Conservation (phyloP, 805 yeast species). For the Candida ulmi region DNA sequence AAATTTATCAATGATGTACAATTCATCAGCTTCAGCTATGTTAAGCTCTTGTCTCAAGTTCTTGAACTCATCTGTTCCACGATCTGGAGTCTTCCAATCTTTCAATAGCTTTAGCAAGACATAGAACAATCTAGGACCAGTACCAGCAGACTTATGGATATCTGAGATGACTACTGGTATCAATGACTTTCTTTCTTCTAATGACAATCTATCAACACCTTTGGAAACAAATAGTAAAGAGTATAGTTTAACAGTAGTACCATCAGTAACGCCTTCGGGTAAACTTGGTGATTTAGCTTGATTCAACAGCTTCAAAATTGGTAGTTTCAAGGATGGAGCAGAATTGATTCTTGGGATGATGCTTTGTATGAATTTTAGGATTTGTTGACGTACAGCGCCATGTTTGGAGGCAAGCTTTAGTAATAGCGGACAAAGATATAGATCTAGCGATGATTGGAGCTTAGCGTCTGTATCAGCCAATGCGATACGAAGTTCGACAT, state of each 20-base stretch:
- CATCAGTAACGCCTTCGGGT: constrained; percentile 31
- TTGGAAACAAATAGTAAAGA: constrained; percentile 61
- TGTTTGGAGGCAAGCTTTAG: constrained; percentile 73
- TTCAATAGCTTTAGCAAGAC: constrained; percentile 50
- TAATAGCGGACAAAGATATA: constrained; percentile 71
- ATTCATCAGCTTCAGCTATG: constrained; percentile 35
- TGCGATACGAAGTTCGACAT: constrained; percentile 79
- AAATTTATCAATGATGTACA: constrained; percentile 42
- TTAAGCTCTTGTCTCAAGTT: constrained; percentile 28
- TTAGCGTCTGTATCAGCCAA: constrained; percentile 64
- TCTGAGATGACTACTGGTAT: constrained; percentile 44
- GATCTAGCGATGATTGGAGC: constrained; percentile 51
- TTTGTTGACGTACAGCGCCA: constrained; percentile 57
- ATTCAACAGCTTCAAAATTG: constrained; percentile 52
- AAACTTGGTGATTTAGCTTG: constrained; percentile 59
- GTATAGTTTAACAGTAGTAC: constrained; percentile 51
- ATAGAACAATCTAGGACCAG: constrained; percentile 56
- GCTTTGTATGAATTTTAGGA: constrained; percentile 62
- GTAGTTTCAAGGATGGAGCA: constrained; percentile 50
- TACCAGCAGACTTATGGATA: constrained; percentile 33
- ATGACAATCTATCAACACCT: constrained; percentile 52
- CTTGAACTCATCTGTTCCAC: constrained; percentile 38
- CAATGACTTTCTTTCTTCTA: constrained; percentile 31
- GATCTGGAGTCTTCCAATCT: constrained; percentile 43
- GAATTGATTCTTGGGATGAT: constrained; percentile 62